phyloP scores from a whole-genome alignment of 306 rosid genomes.

The Prinsepia uniflora region DNA sequence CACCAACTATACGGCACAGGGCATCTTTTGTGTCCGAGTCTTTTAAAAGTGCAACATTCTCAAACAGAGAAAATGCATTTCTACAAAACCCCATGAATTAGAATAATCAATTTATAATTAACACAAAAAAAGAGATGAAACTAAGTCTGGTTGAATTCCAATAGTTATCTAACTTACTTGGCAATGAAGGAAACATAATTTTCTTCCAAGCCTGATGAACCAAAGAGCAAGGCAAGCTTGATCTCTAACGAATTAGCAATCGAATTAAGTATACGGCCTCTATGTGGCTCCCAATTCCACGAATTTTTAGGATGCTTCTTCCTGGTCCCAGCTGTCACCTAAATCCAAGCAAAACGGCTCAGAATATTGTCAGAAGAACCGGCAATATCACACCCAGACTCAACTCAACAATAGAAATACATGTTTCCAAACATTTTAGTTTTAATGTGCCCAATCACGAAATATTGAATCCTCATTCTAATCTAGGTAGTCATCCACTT shows the following conservation, averaged over 20 bases:
- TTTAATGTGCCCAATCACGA: neutral
- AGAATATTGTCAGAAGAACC: neutral
- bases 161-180: conserved; percentile 46
- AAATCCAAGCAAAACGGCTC: conserved; percentile 22
- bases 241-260: conserved; percentile 90
- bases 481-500: no score
- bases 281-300: conserved; percentile 89
- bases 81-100: conserved; percentile 38
- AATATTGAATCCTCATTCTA: no score
- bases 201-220: conserved; percentile 70
- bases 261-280: conserved; percentile 72
- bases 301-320: conserved; percentile 55
- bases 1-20: conserved; percentile 74
- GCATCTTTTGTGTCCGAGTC: conserved; percentile 73
- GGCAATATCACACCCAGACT: conserved; percentile 1
- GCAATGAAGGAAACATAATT: conserved; percentile 66
- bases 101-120: conserved; percentile 15
- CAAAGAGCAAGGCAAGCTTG: conserved; percentile 74
- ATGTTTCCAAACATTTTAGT: conserved; percentile 5
- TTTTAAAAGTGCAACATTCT: conserved; percentile 56
- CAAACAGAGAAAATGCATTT: conserved; percentile 71
- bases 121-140: neutral
- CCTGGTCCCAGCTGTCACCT: conserved; percentile 59
- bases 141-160: neutral
- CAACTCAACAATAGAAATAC: conserved; percentile 4